phyloP scores from a whole-genome alignment of 495 filamentous ascomycete genomes.

The Pyrenula massariospora region DNA sequence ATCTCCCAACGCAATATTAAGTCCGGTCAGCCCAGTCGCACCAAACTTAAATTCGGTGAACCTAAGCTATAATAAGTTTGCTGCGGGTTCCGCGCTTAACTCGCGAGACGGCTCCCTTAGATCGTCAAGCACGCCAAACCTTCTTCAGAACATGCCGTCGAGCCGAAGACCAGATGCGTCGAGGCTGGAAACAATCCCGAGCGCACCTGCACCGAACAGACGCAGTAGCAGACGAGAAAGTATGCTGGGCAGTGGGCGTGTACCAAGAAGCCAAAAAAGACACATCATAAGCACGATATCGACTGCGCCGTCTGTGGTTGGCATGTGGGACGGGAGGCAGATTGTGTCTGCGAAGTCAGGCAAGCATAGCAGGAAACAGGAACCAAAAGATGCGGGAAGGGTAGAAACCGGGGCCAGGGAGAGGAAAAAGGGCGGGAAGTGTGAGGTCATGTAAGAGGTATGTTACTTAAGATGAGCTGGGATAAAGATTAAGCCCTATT shows the following conservation, averaged over 20 bases:
- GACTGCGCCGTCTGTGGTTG: not conserved
- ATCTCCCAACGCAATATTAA: not conserved
- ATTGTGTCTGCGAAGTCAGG: not conserved
- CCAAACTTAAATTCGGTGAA: not conserved
- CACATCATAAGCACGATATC: not conserved
- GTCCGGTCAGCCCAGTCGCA: not conserved
- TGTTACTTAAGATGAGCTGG: not conserved
- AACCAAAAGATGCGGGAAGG: not conserved
- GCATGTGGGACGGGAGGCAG: not conserved
- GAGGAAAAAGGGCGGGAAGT: not conserved
- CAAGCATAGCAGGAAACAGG: not conserved
- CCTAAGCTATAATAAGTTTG: not conserved
- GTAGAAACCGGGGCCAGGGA: not conserved
- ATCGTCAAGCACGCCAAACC: not conserved
- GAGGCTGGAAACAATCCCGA: not conserved
- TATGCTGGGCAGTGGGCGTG: not conserved
- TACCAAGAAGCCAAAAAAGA: not conserved
- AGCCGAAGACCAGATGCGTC: not conserved
- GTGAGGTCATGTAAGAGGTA: not conserved
- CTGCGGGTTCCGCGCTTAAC: not conserved
- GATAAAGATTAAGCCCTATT: no score
- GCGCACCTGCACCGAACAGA: not conserved
- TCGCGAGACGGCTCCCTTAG: not conserved
- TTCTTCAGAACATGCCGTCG: not conserved
- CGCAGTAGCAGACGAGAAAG: not conserved